A percentile compares a stretch with the other conserved stretches of the same genome.
Conservation (phyloP, 495 filamentous ascomycete genomes). For the Bacidia gigantensis region DNA sequence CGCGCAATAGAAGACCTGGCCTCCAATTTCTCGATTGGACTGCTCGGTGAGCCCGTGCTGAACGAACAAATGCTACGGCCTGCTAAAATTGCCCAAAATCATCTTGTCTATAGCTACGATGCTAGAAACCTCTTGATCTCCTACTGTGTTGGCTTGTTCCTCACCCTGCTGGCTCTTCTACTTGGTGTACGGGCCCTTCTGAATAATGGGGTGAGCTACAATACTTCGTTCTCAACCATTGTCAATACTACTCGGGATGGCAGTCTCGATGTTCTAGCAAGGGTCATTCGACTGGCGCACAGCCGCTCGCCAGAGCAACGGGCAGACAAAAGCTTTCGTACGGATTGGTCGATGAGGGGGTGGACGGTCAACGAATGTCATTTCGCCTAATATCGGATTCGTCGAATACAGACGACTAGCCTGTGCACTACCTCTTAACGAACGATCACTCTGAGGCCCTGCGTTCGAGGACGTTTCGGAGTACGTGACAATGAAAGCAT, state of each 20-base stretch:
- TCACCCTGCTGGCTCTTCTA: background rate
- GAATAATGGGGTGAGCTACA: slow-evolving; percentile 9
- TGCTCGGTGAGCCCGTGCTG: too few relatives aligned
- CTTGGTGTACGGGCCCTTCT: slow-evolving; percentile 7
- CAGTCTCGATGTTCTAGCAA: slow-evolving; percentile 1
- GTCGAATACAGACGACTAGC: too few relatives aligned
- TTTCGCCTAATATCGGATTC: too few relatives aligned
- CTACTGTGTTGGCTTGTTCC: slow-evolving; percentile 3
- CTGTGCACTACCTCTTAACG: too few relatives aligned
- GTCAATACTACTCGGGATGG: slow-evolving; percentile 10
- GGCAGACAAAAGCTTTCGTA: too few relatives aligned
- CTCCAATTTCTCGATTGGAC: slow-evolving; percentile 14
- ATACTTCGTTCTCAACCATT: slow-evolving; percentile 11
- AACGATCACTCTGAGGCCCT: too few relatives aligned
- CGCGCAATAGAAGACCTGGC: slow-evolving; percentile 13
- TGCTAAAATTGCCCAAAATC: background rate
- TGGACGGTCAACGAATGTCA: too few relatives aligned
- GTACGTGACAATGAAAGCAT: too few relatives aligned
- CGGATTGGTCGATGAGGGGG: too few relatives aligned
- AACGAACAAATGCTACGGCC: too few relatives aligned
- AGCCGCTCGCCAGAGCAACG: too few relatives aligned
- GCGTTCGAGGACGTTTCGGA: too few relatives aligned
- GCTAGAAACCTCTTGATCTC: slow-evolving; percentile 7
- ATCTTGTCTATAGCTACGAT: slow-evolving; percentile 13
- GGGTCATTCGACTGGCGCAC: slow-evolving; percentile 9